These are phyloP conservation scores for Geotrichum siamense DNA, from an alignment of 1,139 yeast genomes.

Conservation along the genomic window DNA sequence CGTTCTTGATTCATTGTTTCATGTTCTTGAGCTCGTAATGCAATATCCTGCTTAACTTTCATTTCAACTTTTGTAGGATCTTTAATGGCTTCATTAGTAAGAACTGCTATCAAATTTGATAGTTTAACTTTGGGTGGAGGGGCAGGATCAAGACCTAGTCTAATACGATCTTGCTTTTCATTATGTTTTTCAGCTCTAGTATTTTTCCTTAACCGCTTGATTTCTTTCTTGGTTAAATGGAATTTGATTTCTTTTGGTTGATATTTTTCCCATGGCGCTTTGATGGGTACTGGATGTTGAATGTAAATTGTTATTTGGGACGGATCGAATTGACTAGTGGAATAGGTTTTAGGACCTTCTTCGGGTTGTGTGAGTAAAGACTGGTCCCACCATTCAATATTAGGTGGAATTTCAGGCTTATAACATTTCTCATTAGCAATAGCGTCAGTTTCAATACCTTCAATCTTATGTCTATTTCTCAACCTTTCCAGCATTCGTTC, in stretches of 20 bases:
- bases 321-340: conserved; percentile 19
- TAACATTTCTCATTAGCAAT: conserved; percentile 11
- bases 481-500: conserved; percentile 26
- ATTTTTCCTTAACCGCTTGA: conserved; percentile 65
- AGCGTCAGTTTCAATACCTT: conserved; percentile 15
- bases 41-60: conserved; percentile 62
- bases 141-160: conserved; percentile 76
- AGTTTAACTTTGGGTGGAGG: conserved; percentile 86
- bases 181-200: conserved; percentile 57
- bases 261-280: conserved; percentile 50
- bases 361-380: conserved; percentile 36
- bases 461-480: conserved; percentile 20
- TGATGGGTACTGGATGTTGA: conserved; percentile 72
- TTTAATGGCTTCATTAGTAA: conserved; percentile 76
- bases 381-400: conserved; percentile 79
- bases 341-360: conserved; percentile 30
- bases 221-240: conserved; percentile 68
- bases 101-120: conserved; percentile 74
- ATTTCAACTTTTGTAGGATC: conserved; percentile 87
- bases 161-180: conserved; percentile 69
- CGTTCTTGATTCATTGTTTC: conserved; percentile 54
- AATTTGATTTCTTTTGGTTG: conserved; percentile 42
- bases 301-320: conserved; percentile 48
- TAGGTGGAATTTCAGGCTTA: conserved; percentile 45
- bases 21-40: conserved; percentile 56